A percentile compares a stretch with the other conserved stretches of the same genome.
Evolutionary conservation across 2,329 filamentous ascomycete genomes (phyloP).

Genomic region (Paecilomyces niveus): DNA sequence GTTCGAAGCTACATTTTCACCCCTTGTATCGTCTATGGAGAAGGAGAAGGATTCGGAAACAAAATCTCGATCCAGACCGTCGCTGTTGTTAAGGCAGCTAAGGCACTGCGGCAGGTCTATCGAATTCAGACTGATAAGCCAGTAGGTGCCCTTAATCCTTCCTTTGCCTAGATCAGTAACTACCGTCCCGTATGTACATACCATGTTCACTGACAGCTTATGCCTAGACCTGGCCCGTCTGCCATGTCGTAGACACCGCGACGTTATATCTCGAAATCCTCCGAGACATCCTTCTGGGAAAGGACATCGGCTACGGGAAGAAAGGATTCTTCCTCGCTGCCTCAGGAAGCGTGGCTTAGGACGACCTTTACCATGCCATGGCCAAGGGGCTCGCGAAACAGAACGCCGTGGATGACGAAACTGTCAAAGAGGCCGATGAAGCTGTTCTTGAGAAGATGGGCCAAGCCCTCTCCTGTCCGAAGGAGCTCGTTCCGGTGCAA

Average conservation of each 20-base stretch:
- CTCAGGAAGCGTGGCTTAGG: slow-evolving; percentile 44
- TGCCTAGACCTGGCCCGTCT: slow-evolving; percentile 46
- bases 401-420: slow-evolving; percentile 30
- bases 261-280: slow-evolving; percentile 42
- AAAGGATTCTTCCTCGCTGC: slow-evolving; percentile 47
- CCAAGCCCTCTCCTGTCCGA: slow-evolving; percentile 26
- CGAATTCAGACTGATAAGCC: slow-evolving; percentile 32
- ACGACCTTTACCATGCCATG: slow-evolving; percentile 44
- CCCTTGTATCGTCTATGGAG: slow-evolving; percentile 49
- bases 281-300: slow-evolving; percentile 35
- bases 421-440: slow-evolving; percentile 30
- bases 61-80: slow-evolving; percentile 46
- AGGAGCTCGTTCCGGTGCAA: slow-evolving; percentile 32
- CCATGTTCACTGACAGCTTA: background rate
- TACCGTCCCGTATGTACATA: background rate
- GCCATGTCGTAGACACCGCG: slow-evolving; percentile 44
- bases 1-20: slow-evolving; percentile 48
- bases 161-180: background rate
- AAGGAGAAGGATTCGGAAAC: slow-evolving; percentile 46
- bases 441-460: slow-evolving; percentile 36
- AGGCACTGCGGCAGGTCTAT: slow-evolving; percentile 34
- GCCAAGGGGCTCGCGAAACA: slow-evolving; percentile 35
- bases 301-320: slow-evolving; percentile 32
- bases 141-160: slow-evolving; percentile 16
- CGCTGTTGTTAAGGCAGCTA: slow-evolving; percentile 42